These are phyloP conservation scores for Rhodotorula sp. DNA, from an alignment of 1,284 basidiomycete species.

Conservation along the genomic window DNA sequence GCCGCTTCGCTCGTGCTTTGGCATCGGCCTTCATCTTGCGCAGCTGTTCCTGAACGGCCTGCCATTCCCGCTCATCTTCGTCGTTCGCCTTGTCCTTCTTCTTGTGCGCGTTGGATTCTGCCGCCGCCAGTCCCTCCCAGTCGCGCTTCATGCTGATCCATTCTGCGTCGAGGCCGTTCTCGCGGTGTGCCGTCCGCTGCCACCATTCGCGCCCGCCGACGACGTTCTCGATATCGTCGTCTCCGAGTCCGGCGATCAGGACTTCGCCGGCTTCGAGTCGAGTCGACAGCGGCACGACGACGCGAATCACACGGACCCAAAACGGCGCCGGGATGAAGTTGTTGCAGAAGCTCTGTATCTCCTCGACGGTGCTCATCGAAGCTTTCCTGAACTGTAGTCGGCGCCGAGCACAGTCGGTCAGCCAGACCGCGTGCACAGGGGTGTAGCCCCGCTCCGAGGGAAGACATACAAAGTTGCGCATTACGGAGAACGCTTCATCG, in stretches of 20 bases:
- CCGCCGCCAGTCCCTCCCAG: constrained; percentile 44
- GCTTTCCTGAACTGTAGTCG: constrained; percentile 19
- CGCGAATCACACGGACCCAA: constrained; percentile 75
- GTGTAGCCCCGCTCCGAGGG: constrained; percentile 45
- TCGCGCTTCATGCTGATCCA: constrained; percentile 72
- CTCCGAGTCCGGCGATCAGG: constrained; percentile 79
- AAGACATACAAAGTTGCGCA: constrained; percentile 27
- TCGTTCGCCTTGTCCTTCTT: constrained; percentile 8
- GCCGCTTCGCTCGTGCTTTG: constrained; percentile 9
- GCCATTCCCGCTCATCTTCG: constrained; percentile 5
- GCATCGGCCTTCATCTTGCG: constrained; percentile 18
- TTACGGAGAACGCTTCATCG: constrained; percentile 57
- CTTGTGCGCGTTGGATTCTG: constrained; percentile 13
- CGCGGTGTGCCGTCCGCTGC: constrained; percentile 79
- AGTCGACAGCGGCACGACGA: constrained; percentile 61
- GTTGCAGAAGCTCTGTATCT: constrained; percentile 78
- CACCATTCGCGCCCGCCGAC: constrained; percentile 95
- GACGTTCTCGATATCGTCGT: constrained; percentile 69
- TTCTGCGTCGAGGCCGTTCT: constrained; percentile 74
- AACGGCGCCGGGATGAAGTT: constrained; percentile 82
- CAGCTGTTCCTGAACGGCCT: constrained; percentile 10
- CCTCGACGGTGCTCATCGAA: constrained; percentile 70
- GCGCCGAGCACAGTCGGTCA: background rate
- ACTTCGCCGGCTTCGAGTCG: constrained; percentile 75
- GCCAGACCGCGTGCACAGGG: constrained; percentile 9